A percentile compares a stretch with the other conserved stretches of the same genome.
These are phyloP conservation scores for Schizothecium vesticola DNA, from an alignment of 495 filamentous ascomycete species.

Conservation along the genomic window DNA sequence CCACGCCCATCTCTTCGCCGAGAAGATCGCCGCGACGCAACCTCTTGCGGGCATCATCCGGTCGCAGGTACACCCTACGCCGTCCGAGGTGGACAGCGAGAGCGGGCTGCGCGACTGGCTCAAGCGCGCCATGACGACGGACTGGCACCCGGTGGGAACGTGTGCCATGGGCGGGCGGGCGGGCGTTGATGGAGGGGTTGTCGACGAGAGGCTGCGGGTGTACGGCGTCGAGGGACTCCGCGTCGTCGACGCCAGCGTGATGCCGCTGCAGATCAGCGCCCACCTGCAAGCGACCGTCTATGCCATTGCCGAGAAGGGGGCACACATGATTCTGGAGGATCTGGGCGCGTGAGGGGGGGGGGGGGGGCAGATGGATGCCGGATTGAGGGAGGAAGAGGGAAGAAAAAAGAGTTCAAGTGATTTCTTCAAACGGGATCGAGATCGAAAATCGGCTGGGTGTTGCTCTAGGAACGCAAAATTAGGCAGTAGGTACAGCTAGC, in stretches of 20 bases:
- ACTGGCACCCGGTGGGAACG: constrained; percentile 49
- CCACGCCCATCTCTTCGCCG: constrained; percentile 35
- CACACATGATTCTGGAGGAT: constrained; percentile 40
- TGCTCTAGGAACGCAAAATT: no score
- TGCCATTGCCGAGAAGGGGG: constrained; percentile 52
- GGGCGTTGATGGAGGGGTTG: constrained; percentile 36
- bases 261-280: constrained; percentile 45
- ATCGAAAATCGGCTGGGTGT: no score
- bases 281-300: constrained; percentile 49
- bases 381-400: no score
- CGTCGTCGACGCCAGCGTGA: constrained; percentile 49
- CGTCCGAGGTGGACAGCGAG: constrained; percentile 16
- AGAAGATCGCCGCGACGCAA: constrained; percentile 37
- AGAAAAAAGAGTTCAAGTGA: no score
- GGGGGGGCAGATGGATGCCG: no score
- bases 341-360: neutral
- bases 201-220: constrained; percentile 46
- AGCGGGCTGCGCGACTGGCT: constrained; percentile 38
- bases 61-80: constrained; percentile 35
- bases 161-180: constrained; percentile 47
- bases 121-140: constrained; percentile 32
- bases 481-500: neutral
- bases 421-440: neutral
- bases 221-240: constrained; percentile 47
- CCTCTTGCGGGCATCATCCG: constrained; percentile 40